Conservation (phyloP, 179 eudicot genomes). For the Corrigiola litoralis region DNA sequence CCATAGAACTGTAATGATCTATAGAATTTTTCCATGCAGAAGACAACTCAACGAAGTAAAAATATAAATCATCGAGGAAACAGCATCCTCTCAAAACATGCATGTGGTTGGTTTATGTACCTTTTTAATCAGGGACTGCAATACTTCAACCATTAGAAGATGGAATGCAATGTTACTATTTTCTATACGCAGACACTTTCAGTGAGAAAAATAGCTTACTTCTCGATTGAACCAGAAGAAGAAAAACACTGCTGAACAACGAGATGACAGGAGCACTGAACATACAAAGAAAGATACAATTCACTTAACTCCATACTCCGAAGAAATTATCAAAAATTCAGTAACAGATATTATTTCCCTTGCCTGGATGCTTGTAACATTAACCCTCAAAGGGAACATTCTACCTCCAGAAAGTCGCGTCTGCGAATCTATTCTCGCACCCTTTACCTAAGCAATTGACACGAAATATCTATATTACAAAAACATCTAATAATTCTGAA, state of each 20-base stretch:
- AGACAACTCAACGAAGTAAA: no score
- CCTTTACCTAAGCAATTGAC: constrained; percentile 10
- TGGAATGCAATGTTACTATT: no score
- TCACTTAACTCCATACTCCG: not conserved
- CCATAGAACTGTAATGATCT: no score
- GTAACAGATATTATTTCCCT: not conserved
- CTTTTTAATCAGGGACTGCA: no score
- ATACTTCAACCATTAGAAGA: not conserved
- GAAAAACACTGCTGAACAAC: constrained; percentile 19
- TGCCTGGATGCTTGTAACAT: constrained; percentile 17
- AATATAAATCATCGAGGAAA: no score
- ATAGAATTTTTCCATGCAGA: no score
- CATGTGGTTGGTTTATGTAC: no score
- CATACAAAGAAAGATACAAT: not conserved
- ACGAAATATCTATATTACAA: not conserved
- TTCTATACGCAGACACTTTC: no score
- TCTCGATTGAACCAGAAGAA: constrained; percentile 31
- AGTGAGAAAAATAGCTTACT: constrained; percentile 30
- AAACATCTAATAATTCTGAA: not conserved
- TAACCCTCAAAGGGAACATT: not conserved
- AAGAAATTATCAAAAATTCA: not conserved
- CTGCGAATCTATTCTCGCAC: not conserved
- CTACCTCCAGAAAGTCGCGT: constrained; percentile 4
- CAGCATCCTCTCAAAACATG: no score
- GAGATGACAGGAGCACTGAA: constrained; percentile 19